Percentiles rank a stretch among this genome's conserved stretches.
These are phyloP conservation scores for Arbutus unedo DNA, from an alignment of 148 eudicot genomes.

Conservation along the genomic window DNA sequence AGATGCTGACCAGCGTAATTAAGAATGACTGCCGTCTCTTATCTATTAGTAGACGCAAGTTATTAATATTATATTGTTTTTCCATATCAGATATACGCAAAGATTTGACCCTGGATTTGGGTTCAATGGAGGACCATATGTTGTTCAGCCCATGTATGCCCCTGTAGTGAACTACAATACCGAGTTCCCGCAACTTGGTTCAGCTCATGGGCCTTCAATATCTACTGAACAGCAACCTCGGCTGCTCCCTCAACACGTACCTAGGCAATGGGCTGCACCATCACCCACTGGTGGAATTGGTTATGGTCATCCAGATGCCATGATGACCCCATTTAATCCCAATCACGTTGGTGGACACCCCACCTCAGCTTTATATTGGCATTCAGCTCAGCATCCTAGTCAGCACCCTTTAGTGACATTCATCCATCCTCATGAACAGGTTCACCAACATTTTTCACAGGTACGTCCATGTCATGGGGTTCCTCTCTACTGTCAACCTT, in stretches of 20 bases:
- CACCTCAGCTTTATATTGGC: slow-evolving; percentile 65
- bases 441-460: slow-evolving; percentile 68
- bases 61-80: neutral
- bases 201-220: slow-evolving; percentile 58
- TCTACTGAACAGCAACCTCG: slow-evolving; percentile 66
- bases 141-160: slow-evolving; percentile 88
- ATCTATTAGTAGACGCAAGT: neutral
- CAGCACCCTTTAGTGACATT: slow-evolving; percentile 75
- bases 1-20: slow-evolving; percentile 12
- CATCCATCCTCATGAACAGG: slow-evolving; percentile 77
- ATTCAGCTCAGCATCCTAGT: slow-evolving; percentile 66
- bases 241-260: slow-evolving; percentile 60
- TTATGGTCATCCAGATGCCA: slow-evolving; percentile 72
- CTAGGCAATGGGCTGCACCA: slow-evolving; percentile 61
- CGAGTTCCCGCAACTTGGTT: slow-evolving; percentile 92
- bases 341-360: slow-evolving; percentile 65
- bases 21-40: neutral
- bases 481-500: neutral
- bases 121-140: slow-evolving; percentile 62
- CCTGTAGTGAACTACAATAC: slow-evolving; percentile 88
- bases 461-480: slow-evolving; percentile 27
- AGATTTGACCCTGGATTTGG: slow-evolving; percentile 99
- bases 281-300: slow-evolving; percentile 60
- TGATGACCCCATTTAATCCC: slow-evolving; percentile 55
- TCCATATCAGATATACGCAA: slow-evolving; percentile 65